phyloP scores from a whole-genome alignment of 768 basidiomycete species.

The Podaxis rugospora region DNA sequence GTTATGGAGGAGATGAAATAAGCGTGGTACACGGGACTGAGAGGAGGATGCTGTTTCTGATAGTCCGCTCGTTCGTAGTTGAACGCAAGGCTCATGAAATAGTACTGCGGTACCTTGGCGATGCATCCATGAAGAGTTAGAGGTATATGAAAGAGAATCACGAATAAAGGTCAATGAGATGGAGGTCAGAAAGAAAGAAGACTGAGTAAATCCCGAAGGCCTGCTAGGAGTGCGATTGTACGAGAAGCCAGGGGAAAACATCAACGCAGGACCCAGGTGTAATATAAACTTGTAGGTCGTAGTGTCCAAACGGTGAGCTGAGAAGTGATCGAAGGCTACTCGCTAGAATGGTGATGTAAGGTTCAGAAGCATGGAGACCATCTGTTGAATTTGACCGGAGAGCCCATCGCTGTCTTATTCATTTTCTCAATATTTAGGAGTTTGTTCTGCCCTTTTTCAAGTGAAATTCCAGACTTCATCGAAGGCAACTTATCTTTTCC shows the following conservation, averaged over 20 bases:
- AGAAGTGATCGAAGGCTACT: too few species aligned
- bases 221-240: neutral
- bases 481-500: too few species aligned
- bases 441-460: too few species aligned
- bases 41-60: neutral
- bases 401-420: too few species aligned
- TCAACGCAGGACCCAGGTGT: neutral
- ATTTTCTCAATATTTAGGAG: too few species aligned
- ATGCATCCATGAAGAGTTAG: neutral
- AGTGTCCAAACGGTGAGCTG: neutral
- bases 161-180: neutral
- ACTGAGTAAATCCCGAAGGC: neutral
- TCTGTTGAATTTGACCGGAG: too few species aligned
- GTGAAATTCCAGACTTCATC: too few species aligned
- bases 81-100: neutral
- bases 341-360: too few species aligned
- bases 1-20: too few species aligned
- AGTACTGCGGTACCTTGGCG: neutral
- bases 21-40: neutral
- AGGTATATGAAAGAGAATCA: neutral
- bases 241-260: neutral
- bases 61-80: neutral
- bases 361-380: too few species aligned
- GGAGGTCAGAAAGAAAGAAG: neutral
- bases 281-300: neutral